Conservation (phyloP, 768 basidiomycete species). For the Boletus rubroflammeus region DNA sequence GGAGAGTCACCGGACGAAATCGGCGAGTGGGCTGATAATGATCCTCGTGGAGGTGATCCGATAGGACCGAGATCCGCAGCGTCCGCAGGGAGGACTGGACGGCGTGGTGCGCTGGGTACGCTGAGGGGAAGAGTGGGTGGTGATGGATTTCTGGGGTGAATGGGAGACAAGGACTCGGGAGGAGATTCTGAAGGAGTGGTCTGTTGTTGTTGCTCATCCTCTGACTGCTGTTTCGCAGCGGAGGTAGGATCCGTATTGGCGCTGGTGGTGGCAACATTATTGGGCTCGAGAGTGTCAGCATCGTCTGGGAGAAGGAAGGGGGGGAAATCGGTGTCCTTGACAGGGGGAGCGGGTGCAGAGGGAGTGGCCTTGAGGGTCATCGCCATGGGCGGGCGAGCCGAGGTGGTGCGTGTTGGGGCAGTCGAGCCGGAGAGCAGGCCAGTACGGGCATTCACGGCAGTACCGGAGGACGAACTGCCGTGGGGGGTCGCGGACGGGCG, state of each 20-base stretch:
- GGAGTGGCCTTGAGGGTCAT: slow-evolving; percentile 72
- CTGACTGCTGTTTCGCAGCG: slow-evolving; percentile 5
- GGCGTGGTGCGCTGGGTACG: slow-evolving; percentile 46
- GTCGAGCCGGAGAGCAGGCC: slow-evolving; percentile 52
- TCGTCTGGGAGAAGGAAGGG: slow-evolving; percentile 68
- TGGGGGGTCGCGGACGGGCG: slow-evolving; percentile 22
- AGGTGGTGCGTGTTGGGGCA: slow-evolving; percentile 56
- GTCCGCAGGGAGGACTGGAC: slow-evolving; percentile 34
- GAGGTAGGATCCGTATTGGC: not conserved
- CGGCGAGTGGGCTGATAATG: slow-evolving; percentile 52
- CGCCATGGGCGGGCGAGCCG: slow-evolving; percentile 57
- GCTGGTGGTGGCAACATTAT: not conserved
- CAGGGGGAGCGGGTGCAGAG: slow-evolving; percentile 73
- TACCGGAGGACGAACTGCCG: slow-evolving; percentile 6
- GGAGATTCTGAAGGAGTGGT: slow-evolving; percentile 1
- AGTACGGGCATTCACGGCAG: slow-evolving; percentile 13
- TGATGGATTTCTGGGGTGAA: slow-evolving; percentile 32
- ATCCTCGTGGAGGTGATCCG: slow-evolving; percentile 67
- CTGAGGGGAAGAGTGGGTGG: slow-evolving; percentile 55
- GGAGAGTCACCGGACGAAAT: slow-evolving; percentile 32
- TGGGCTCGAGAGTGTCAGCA: slow-evolving; percentile 25
- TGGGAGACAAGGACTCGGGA: slow-evolving; percentile 9
- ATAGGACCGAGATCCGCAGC: slow-evolving; percentile 74
- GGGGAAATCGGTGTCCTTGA: slow-evolving; percentile 73
- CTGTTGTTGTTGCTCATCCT: slow-evolving; percentile 11